Conservation (phyloP, 108 stramenopile species). For the Epithemia pelagica region DNA sequence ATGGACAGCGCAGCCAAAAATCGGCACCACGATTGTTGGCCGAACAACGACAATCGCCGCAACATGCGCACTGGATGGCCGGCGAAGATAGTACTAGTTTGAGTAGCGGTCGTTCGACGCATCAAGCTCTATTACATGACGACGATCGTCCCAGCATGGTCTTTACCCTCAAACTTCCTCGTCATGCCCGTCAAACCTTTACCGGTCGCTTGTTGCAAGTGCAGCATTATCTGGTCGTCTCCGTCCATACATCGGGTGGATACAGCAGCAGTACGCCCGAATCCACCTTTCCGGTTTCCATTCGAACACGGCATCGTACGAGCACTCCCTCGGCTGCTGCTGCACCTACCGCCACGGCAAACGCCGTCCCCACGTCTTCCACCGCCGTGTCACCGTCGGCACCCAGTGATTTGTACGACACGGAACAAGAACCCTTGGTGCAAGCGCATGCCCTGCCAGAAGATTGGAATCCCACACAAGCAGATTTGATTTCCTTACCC, state of each 20-base stretch:
- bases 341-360: slow-evolving; percentile 3
- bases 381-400: not conserved
- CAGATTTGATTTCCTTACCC: slow-evolving; percentile 9
- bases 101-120: not conserved
- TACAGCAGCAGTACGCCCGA: slow-evolving; percentile 13
- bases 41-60: not conserved
- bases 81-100: not conserved
- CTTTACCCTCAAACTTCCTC: slow-evolving; percentile 4
- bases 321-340: not conserved
- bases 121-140: not conserved
- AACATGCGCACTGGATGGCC: not conserved
- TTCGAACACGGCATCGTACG: not conserved
- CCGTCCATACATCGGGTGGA: slow-evolving; percentile 7
- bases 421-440: not conserved
- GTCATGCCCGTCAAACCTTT: slow-evolving; percentile 11
- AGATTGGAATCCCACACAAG: slow-evolving; percentile 14
- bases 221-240: slow-evolving; percentile 11
- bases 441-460: slow-evolving; percentile 1
- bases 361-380: not conserved
- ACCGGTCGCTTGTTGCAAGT: slow-evolving; percentile 13
- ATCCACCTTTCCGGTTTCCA: slow-evolving; percentile 4
- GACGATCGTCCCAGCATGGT: not conserved
- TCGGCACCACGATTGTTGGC: not conserved
- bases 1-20: not conserved
- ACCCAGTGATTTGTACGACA: not conserved